Evolutionary conservation across 768 basidiomycete species (phyloP).

Genomic region (Hericium rajendrae): DNA sequence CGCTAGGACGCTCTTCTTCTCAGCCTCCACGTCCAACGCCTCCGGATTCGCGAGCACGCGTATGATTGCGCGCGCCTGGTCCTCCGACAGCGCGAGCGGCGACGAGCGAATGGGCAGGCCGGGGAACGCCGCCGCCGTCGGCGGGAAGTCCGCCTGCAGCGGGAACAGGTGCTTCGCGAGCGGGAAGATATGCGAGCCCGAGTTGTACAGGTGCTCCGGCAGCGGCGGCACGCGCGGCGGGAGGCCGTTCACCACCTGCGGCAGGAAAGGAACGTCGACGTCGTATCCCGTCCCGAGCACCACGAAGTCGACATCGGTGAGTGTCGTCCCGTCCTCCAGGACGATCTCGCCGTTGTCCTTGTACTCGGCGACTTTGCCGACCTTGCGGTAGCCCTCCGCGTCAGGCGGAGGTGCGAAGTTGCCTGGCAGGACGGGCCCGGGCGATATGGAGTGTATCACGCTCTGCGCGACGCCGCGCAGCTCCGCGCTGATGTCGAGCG

Average conservation of each 20-base stretch:
- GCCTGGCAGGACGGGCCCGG: constrained; percentile 21
- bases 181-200: constrained; percentile 59
- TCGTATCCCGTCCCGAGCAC: constrained; percentile 75
- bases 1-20: constrained; percentile 36
- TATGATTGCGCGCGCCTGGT: constrained; percentile 59
- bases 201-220: constrained; percentile 47
- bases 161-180: constrained; percentile 70
- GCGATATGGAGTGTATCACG: constrained; percentile 49
- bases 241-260: constrained; percentile 24
- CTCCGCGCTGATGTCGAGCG: constrained; percentile 56
- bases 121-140: constrained; percentile 51
- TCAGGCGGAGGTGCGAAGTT: constrained; percentile 15
- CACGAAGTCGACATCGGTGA: constrained; percentile 47
- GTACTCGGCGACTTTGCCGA: constrained; percentile 33
- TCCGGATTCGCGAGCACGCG: constrained; percentile 44
- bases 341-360: constrained; percentile 35
- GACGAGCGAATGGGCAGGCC: constrained; percentile 49
- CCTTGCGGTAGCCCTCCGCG: constrained; percentile 12
- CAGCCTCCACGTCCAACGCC: constrained; percentile 37
- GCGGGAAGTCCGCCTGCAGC: constrained; percentile 34
- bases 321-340: constrained; percentile 50
- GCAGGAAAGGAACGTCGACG: constrained; percentile 54
- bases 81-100: constrained; percentile 73
- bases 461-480: constrained; percentile 33
- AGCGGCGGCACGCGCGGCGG: constrained; percentile 41